phyloP scores from a whole-genome alignment of 345 rosid genomes.

The Dipteronia sinensis region DNA sequence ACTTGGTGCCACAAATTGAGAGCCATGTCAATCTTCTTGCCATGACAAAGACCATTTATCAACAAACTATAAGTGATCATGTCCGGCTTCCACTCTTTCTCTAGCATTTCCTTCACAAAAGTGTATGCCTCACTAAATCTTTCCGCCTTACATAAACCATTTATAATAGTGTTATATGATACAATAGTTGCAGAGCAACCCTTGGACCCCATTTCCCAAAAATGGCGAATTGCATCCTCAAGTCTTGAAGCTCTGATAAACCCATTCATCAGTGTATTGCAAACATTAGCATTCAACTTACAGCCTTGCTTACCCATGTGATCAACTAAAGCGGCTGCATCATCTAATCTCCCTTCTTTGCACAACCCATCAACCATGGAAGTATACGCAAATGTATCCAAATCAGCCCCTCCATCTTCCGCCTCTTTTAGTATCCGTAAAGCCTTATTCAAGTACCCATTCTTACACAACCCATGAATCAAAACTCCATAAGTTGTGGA shows the following conservation, averaged over 20 bases:
- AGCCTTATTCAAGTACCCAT: slow-evolving; percentile 74
- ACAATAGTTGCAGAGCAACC: slow-evolving; percentile 58
- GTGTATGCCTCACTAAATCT: slow-evolving; percentile 65
- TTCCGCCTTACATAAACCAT: slow-evolving; percentile 76
- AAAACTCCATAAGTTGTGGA: slow-evolving; percentile 63
- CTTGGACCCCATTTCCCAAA: slow-evolving; percentile 55
- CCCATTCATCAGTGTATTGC: slow-evolving; percentile 66
- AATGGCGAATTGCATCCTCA: slow-evolving; percentile 54
- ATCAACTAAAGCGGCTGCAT: slow-evolving; percentile 54
- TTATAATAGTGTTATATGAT: slow-evolving; percentile 70
- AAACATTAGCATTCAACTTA: slow-evolving; percentile 56
- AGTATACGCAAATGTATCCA: slow-evolving; percentile 69
- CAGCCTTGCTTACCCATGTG: slow-evolving; percentile 48
- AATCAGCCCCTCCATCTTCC: slow-evolving; percentile 41
- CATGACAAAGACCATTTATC: slow-evolving; percentile 73
- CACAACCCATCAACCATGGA: slow-evolving; percentile 75
- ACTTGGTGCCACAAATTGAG: slow-evolving; percentile 66
- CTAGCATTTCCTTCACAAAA: slow-evolving; percentile 77
- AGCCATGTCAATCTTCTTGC: slow-evolving; percentile 65
- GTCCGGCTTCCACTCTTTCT: slow-evolving; percentile 70
- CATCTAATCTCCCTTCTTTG: slow-evolving; percentile 70
- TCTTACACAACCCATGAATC: slow-evolving; percentile 80
- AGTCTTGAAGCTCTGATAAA: slow-evolving; percentile 65
- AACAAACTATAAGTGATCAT: slow-evolving; percentile 73
- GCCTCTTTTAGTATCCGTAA: slow-evolving; percentile 56